phyloP scores from a whole-genome alignment of 2,329 filamentous ascomycete genomes.

The Fusarium sacchari region DNA sequence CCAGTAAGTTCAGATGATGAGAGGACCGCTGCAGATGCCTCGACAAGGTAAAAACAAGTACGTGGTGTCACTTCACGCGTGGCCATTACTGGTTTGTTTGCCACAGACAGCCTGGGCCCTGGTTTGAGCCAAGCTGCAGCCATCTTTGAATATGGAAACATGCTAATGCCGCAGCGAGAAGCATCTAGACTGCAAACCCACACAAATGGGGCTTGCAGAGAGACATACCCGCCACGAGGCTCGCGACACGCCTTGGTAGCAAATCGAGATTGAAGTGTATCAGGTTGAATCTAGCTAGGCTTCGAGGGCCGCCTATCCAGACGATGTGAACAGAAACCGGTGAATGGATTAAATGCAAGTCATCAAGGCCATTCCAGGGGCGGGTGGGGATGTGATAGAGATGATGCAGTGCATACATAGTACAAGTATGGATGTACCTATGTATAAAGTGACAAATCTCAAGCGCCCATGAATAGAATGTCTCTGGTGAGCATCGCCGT shows the following conservation, averaged over 20 bases:
- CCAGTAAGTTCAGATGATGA: constrained; percentile 36
- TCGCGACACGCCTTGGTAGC: constrained; percentile 15
- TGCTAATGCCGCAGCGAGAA: constrained; percentile 25
- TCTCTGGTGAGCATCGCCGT: background rate
- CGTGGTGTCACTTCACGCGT: constrained; percentile 8
- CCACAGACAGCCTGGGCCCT: constrained; percentile 8
- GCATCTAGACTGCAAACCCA: constrained; percentile 10
- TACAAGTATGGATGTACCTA: background rate
- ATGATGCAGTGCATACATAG: constrained; percentile 11
- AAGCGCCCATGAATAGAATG: constrained; percentile 9
- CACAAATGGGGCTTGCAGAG: constrained; percentile 16
- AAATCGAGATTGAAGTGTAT: constrained; percentile 21
- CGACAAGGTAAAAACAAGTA: constrained; percentile 26
- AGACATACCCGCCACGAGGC: constrained; percentile 6
- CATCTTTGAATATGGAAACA: constrained; percentile 7
- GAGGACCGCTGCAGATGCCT: constrained; percentile 30
- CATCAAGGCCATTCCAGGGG: constrained; percentile 30
- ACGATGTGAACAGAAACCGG: background rate
- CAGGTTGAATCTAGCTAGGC: constrained; percentile 6
- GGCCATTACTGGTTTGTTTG: constrained; percentile 20
- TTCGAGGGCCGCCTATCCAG: constrained; percentile 8
- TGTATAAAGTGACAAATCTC: background rate
- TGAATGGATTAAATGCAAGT: background rate
- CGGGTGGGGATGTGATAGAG: constrained; percentile 27
- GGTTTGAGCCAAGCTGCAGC: constrained; percentile 16